phyloP scores from a whole-genome alignment of 2,329 filamentous ascomycete genomes.

The Albophoma yamanashiensis region DNA sequence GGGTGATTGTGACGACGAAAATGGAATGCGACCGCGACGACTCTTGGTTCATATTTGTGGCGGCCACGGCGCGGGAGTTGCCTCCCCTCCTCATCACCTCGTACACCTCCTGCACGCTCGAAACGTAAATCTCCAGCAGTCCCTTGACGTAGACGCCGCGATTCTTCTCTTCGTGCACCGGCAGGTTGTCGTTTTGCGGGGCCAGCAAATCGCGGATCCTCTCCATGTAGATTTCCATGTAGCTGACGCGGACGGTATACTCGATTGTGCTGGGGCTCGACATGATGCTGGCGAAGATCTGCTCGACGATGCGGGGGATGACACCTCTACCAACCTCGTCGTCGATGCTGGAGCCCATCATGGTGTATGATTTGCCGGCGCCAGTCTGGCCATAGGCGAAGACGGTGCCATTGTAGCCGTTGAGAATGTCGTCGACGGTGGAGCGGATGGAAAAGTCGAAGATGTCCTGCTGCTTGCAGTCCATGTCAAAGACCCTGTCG shows the following conservation, averaged over 20 bases:
- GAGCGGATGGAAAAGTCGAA: constrained; percentile 96
- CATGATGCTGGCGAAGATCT: constrained; percentile 94
- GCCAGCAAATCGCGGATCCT: constrained; percentile 86
- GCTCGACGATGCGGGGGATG: constrained; percentile 92
- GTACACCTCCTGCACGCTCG: constrained; percentile 90
- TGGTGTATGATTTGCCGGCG: constrained; percentile 97
- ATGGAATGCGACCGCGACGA: constrained; percentile 98
- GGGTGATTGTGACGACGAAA: constrained; percentile 91
- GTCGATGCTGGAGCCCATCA: constrained; percentile 75
- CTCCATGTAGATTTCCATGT: constrained; percentile 99
- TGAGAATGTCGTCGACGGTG: constrained; percentile 95
- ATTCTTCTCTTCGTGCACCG: constrained; percentile 96
- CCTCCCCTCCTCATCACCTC: constrained; percentile 94
- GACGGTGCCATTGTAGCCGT: constrained; percentile 98
- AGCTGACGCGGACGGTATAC: constrained; percentile 96
- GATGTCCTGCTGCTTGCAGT: constrained; percentile 80
- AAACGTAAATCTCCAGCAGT: constrained; percentile 87
- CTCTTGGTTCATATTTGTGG: constrained; percentile 99
- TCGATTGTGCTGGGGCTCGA: constrained; percentile 88
- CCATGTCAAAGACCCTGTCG: constrained; percentile 94
- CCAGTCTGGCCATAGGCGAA: constrained; percentile 98
- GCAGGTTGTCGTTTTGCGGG: constrained; percentile 90
- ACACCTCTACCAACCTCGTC: constrained; percentile 83
- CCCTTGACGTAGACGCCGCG: constrained; percentile 95
- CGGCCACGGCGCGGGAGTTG: constrained; percentile 78